Percentiles rank a stretch among this genome's conserved stretches.
phyloP scores from a whole-genome alignment of 805 yeast species.

The Lachancea cidri region DNA sequence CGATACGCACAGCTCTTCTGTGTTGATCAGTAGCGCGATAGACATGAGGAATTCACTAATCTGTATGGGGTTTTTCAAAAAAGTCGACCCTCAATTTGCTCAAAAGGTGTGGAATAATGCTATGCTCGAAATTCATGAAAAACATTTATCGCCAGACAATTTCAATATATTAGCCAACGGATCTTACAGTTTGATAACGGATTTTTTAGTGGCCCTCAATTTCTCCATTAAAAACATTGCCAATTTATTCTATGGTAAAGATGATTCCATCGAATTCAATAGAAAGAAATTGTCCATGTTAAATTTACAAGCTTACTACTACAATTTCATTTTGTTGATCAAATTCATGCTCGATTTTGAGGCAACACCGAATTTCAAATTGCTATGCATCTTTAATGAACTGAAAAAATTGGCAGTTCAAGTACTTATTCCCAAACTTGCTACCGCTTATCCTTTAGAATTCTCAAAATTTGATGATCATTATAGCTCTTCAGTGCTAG shows the following conservation, averaged over 20 bases:
- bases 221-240: slow-evolving; percentile 31
- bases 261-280: slow-evolving; percentile 19
- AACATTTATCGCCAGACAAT: slow-evolving; percentile 20
- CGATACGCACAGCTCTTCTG: slow-evolving; percentile 1
- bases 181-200: slow-evolving; percentile 26
- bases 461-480: slow-evolving; percentile 16
- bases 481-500: background rate
- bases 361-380: slow-evolving; percentile 31
- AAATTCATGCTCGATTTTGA: slow-evolving; percentile 32
- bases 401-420: slow-evolving; percentile 26
- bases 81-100: slow-evolving; percentile 21
- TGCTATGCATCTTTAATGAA: slow-evolving; percentile 29
- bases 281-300: slow-evolving; percentile 22
- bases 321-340: slow-evolving; percentile 26
- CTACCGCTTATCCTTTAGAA: slow-evolving; percentile 18
- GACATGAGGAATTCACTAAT: slow-evolving; percentile 27
- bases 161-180: slow-evolving; percentile 24
- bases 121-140: slow-evolving; percentile 16
- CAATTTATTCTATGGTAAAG: slow-evolving; percentile 14
- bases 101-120: slow-evolving; percentile 24
- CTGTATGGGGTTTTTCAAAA: slow-evolving; percentile 26
- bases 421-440: slow-evolving; percentile 24
- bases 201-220: slow-evolving; percentile 30
- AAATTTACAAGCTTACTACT: slow-evolving; percentile 29
- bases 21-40: slow-evolving; percentile 20